phyloP scores from a whole-genome alignment of 2,329 filamentous ascomycete genomes.

The Venturia carpophila region DNA sequence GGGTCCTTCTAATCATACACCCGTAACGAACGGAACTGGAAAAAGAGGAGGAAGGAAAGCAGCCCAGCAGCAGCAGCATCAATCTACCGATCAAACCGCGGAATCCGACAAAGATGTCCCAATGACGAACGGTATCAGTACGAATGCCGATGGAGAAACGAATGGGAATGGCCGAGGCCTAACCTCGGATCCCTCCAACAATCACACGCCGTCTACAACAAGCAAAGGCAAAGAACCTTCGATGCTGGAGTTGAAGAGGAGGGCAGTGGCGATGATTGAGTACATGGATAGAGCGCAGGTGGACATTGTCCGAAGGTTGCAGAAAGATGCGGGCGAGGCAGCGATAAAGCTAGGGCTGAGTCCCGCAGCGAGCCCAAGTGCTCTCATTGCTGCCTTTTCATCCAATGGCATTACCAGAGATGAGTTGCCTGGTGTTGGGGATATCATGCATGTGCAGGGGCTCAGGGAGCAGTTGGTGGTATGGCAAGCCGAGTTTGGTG shows the following conservation, averaged over 20 bases:
- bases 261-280: conserved; percentile 18
- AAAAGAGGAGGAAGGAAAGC: conserved; percentile 10
- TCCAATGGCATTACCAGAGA: neutral
- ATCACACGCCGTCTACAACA: neutral
- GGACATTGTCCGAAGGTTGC: conserved; percentile 21
- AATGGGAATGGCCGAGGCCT: conserved; percentile 7
- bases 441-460: conserved; percentile 62
- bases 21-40: neutral
- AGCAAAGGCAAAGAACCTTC: conserved; percentile 13
- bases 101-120: conserved; percentile 8
- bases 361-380: conserved; percentile 41
- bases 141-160: neutral
- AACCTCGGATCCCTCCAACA: conserved; percentile 12
- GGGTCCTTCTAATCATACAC: neutral
- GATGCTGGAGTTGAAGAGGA: conserved; percentile 19
- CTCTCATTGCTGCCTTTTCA: conserved; percentile 55
- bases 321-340: conserved; percentile 14
- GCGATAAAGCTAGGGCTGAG: conserved; percentile 23
- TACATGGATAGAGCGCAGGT: conserved; percentile 20
- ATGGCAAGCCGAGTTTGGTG: conserved; percentile 70
- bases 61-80: neutral
- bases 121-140: neutral
- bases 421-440: conserved; percentile 66
- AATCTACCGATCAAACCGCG: neutral
- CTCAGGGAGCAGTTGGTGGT: conserved; percentile 50